Evolutionary conservation across 2,329 filamentous ascomycete species (phyloP).

Genomic region (Plenodomus tracheiphilus): DNA sequence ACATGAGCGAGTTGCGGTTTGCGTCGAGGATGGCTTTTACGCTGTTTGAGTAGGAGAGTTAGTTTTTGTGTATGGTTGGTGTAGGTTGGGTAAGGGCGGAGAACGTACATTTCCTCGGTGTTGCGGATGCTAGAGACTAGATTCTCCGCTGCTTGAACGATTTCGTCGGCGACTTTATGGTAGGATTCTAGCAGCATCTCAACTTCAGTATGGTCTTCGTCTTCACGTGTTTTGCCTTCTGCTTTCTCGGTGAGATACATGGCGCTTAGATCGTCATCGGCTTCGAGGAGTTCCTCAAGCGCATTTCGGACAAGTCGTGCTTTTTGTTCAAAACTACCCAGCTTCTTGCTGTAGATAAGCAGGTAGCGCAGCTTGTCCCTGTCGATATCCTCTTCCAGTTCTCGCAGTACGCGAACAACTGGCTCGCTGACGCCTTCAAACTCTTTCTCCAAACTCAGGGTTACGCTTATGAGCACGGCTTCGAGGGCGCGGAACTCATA

Average conservation of each 20-base stretch:
- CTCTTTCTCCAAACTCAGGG: constrained; percentile 86
- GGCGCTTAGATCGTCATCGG: constrained; percentile 88
- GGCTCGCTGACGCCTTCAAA: constrained; percentile 93
- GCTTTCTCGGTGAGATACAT: constrained; percentile 96
- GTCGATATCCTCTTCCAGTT: constrained; percentile 95
- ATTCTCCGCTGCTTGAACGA: constrained; percentile 92
- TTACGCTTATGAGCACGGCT: constrained; percentile 92
- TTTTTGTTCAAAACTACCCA: constrained; percentile 97
- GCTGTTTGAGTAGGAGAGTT: constrained; percentile 51
- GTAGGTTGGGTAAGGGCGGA: not conserved
- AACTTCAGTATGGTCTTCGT: constrained; percentile 92
- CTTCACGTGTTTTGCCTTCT: constrained; percentile 69
- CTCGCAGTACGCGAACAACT: constrained; percentile 82
- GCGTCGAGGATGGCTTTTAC: constrained; percentile 96
- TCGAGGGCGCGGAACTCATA: constrained; percentile 97
- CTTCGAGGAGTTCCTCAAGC: constrained; percentile 92
- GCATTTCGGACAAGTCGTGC: constrained; percentile 91
- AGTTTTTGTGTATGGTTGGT: constrained; percentile 8
- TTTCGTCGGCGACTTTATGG: constrained; percentile 96
- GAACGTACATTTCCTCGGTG: constrained; percentile 90
- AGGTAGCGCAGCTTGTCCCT: constrained; percentile 88
- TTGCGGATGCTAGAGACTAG: constrained; percentile 93
- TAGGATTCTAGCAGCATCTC: constrained; percentile 97
- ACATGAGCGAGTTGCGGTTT: constrained; percentile 97
- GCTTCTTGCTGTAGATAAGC: constrained; percentile 90